Base-by-base conservation (phyloP, 1,284 basidiomycete genomes). In the Malassezia equina region DNA sequence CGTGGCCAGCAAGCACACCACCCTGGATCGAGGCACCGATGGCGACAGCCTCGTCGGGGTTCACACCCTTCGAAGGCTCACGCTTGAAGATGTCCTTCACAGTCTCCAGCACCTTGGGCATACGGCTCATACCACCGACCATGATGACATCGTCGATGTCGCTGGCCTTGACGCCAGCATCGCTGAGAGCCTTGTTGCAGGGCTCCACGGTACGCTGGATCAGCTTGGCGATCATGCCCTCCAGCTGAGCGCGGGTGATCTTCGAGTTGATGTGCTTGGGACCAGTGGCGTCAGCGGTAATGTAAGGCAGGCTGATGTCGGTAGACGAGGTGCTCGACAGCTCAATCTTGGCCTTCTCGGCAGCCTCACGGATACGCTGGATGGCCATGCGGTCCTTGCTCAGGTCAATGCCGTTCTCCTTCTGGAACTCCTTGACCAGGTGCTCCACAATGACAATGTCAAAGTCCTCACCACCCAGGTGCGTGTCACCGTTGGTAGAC, bases 321-420 rank as follows among this genome's bases (percentile, higher is more conserved):
- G 91, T 98, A 76, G 91, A 86, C 0, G 86, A 80, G 6, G 90
- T 88, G 24, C 88, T 90, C 34, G 90, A 95, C 21, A 96, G 80
- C 77, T 96, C 93, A 58, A 94, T 94, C 83, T 98, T 98, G 65
- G 93, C 93, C 81, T 96, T 95, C 81, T 96, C 93, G 25, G 91
- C 90, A 25, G 93, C 93, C 78, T 96, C 93, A 75, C 93, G 88
- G 67, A 98, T 89, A 79, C 93, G 90, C 78, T 96, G 93, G 68
- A 98, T 89, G n/a, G 93, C 90, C 86, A 95, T 94, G 53, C 86
- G 82, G 76, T 98, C 93, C 64, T 81, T 79, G 66, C 80, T 80
- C 43, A 96, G 82, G 75, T 90, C 86, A 62, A 86, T 80, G 49
- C 88, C 86, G 7, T 80, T 80, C 76, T 91, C 85, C 80, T 91